These are phyloP conservation scores for Papiliotrema laurentii DNA, from an alignment of 1,284 basidiomycete species.

Conservation along the genomic window DNA sequence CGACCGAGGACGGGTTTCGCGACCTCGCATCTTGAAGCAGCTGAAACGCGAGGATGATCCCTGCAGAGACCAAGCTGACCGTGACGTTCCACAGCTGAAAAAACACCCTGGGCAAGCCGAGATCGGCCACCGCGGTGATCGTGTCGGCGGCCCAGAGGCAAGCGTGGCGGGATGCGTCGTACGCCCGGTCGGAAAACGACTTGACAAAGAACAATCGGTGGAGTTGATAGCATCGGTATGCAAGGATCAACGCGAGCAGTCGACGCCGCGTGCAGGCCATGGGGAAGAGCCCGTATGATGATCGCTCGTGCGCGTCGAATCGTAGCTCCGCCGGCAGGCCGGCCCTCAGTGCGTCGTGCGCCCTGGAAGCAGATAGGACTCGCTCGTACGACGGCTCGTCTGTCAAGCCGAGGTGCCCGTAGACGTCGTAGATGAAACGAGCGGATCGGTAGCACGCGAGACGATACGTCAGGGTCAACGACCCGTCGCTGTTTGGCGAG, in stretches of 20 bases:
- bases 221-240: conserved; percentile 6
- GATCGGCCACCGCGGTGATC: neutral
- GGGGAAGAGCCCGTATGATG: neutral
- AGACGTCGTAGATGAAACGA: conserved; percentile 1
- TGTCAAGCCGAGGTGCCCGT: neutral
- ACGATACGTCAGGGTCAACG: neutral
- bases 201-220: conserved; percentile 6
- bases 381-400: conserved; percentile 5
- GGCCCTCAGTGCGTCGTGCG: neutral
- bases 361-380: conserved; percentile 1
- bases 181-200: neutral
- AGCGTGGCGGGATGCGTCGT: neutral
- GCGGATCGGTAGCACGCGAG: conserved; percentile 1
- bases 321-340: neutral
- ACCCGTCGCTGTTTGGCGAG: neutral
- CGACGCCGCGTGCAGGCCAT: neutral
- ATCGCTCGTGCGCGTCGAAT: neutral
- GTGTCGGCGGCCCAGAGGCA: conserved; percentile 1
- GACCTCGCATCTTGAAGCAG: neutral
- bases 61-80: conserved; percentile 1
- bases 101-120: neutral
- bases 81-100: conserved; percentile 6
- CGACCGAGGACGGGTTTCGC: too few relatives aligned
- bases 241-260: conserved; percentile 1
- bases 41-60: conserved; percentile 3